phyloP scores from a whole-genome alignment of 768 basidiomycete species.

The Neoboletus subvelutipes region DNA sequence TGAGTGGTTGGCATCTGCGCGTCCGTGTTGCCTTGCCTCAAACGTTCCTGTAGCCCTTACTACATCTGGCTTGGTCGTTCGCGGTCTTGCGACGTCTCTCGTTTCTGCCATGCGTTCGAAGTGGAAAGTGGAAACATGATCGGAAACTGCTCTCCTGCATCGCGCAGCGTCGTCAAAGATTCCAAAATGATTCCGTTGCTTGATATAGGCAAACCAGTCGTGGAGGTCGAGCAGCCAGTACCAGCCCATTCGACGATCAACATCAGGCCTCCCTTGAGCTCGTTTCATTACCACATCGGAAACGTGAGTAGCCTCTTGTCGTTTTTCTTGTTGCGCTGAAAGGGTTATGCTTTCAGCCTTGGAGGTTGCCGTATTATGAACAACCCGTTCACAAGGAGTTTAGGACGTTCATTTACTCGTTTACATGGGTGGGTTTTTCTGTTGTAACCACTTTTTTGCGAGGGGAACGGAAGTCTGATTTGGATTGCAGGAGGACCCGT shows the following conservation, averaged over 20 bases:
- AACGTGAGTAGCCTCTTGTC: constrained; percentile 34
- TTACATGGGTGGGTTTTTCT: constrained; percentile 48
- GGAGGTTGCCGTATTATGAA: constrained; percentile 72
- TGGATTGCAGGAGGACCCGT: constrained; percentile 61
- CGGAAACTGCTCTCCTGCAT: constrained; percentile 47
- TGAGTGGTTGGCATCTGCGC: constrained; percentile 27
- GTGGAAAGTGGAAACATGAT: constrained; percentile 60
- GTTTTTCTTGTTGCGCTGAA: background rate
- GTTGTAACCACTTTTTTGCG: background rate
- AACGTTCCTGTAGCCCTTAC: constrained; percentile 48
- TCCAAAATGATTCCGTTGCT: constrained; percentile 39
- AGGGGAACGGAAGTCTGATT: background rate
- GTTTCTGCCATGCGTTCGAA: constrained; percentile 58
- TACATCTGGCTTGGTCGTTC: constrained; percentile 78
- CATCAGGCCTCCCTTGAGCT: constrained; percentile 53
- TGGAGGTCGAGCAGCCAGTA: constrained; percentile 23
- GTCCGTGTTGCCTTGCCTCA: background rate
- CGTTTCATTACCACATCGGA: constrained; percentile 62
- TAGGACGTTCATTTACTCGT: constrained; percentile 61
- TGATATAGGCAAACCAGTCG: constrained; percentile 40
- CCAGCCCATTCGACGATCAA: constrained; percentile 40
- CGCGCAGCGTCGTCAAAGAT: constrained; percentile 36
- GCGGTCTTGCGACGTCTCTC: constrained; percentile 57
- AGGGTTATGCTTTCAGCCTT: constrained; percentile 36
- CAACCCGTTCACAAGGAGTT: constrained; percentile 68